phyloP scores from a whole-genome alignment of 1,284 basidiomycete species.

The Moesziomyces aphidis region DNA sequence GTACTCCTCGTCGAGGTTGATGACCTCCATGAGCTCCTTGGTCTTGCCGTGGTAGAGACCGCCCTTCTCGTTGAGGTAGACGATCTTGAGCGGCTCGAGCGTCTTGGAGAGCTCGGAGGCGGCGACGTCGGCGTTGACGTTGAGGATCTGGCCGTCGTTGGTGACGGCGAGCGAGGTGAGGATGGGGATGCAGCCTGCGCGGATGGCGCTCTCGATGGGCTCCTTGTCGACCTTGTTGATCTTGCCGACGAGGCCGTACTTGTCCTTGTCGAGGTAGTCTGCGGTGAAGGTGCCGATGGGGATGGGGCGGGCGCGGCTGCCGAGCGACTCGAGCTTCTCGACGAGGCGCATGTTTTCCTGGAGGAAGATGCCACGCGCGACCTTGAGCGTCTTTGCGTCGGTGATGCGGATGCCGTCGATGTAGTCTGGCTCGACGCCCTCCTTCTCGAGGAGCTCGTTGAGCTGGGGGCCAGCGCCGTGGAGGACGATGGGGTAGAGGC shows the following conservation, averaged over 20 bases:
- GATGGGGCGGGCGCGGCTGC: constrained; percentile 66
- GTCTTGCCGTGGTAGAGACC: constrained; percentile 94
- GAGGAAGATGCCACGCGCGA: constrained; percentile 66
- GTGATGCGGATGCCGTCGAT: constrained; percentile 68
- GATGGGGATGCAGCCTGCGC: constrained; percentile 67
- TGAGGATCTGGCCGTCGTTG: constrained; percentile 67
- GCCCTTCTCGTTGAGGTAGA: constrained; percentile 98
- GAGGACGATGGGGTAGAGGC: constrained; percentile 66
- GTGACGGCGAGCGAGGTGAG: constrained; percentile 66
- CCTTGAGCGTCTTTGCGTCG: constrained; percentile 65
- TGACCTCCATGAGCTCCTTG: constrained; percentile 77
- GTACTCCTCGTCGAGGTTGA: constrained; percentile 99
- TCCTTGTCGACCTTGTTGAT: constrained; percentile 67
- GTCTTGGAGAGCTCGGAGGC: constrained; percentile 67
- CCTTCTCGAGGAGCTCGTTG: constrained; percentile 67
- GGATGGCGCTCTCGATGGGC: constrained; percentile 67
- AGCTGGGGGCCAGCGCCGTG: constrained; percentile 68
- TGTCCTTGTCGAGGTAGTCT: constrained; percentile 67
- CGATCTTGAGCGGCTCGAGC: constrained; percentile 80
- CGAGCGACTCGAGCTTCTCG: constrained; percentile 67
- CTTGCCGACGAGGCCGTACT: constrained; percentile 68
- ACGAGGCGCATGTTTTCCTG: constrained; percentile 67
- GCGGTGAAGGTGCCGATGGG: constrained; percentile 66
- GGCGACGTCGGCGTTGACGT: constrained; percentile 68
- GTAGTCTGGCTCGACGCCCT: constrained; percentile 67